A percentile compares a stretch with the other conserved stretches of the same genome.
These are phyloP conservation scores for Jamesozyma spencerorum DNA, from an alignment of 805 yeast species.

Conservation along the genomic window DNA sequence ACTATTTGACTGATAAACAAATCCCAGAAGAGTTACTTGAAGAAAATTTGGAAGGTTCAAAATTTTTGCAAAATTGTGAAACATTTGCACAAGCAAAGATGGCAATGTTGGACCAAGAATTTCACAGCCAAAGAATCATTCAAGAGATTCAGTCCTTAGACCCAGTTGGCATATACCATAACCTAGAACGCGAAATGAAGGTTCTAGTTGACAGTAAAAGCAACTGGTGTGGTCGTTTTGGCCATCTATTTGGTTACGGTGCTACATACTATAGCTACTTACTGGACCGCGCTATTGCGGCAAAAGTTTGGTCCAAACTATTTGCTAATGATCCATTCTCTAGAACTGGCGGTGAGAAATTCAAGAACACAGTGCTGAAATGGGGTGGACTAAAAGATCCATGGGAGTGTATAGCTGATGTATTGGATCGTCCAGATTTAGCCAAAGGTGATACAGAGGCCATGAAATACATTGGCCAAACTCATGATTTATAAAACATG, in stretches of 20 bases:
- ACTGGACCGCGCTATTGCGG: conserved; percentile 86
- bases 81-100: conserved; percentile 79
- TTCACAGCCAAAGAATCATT: conserved; percentile 44
- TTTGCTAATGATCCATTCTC: conserved; percentile 65
- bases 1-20: conserved; percentile 51
- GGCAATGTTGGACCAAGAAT: conserved; percentile 77
- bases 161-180: conserved; percentile 55
- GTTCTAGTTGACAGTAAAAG: conserved; percentile 63
- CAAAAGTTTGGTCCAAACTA: conserved; percentile 68
- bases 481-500: conserved; percentile 11
- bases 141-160: conserved; percentile 37
- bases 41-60: conserved; percentile 42
- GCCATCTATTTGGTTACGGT: conserved; percentile 88
- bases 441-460: conserved; percentile 61
- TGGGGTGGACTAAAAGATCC: conserved; percentile 96
- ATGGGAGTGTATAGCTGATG: conserved; percentile 76
- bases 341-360: conserved; percentile 64
- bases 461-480: conserved; percentile 45
- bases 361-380: conserved; percentile 56
- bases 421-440: conserved; percentile 54
- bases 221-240: conserved; percentile 90
- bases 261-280: conserved; percentile 88
- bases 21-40: conserved; percentile 44
- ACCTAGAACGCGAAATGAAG: conserved; percentile 46
- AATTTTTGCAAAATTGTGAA: conserved; percentile 57